These are phyloP conservation scores for Leccinum arenicola DNA, from an alignment of 768 basidiomycete genomes.

Conservation along the genomic window DNA sequence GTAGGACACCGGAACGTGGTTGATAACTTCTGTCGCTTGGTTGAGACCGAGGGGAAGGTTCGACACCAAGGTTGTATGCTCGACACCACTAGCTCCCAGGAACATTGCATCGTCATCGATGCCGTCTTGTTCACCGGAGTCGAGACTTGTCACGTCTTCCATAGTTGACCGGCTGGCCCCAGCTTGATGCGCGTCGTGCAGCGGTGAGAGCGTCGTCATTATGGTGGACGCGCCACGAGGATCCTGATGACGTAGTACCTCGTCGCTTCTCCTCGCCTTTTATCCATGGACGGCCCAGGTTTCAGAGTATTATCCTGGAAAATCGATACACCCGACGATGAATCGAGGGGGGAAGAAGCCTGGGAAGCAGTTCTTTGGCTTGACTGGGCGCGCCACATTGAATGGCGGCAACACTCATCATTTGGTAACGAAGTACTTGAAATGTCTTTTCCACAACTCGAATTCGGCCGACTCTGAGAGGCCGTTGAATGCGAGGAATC, in stretches of 20 bases:
- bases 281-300: conserved; percentile 19
- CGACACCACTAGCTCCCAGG: conserved; percentile 48
- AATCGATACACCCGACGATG: conserved; percentile 31
- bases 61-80: conserved; percentile 31
- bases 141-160: conserved; percentile 42
- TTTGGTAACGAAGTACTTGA: conserved; percentile 21
- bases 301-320: conserved; percentile 22
- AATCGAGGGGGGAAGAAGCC: conserved; percentile 31
- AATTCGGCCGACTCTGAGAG: conserved; percentile 24
- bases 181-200: conserved; percentile 62
- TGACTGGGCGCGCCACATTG: conserved; percentile 24
- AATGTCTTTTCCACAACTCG: conserved; percentile 23
- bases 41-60: conserved; percentile 35
- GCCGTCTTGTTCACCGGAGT: conserved; percentile 45
- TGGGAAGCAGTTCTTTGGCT: conserved; percentile 25
- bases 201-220: conserved; percentile 35
- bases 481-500: conserved; percentile 20
- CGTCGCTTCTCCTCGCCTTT: conserved; percentile 39
- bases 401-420: conserved; percentile 24
- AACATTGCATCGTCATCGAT: conserved; percentile 52
- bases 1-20: conserved; percentile 17
- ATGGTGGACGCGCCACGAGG: conserved; percentile 23
- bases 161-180: conserved; percentile 50
- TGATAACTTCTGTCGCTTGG: conserved; percentile 23
- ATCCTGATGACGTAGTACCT: conserved; percentile 36